These are phyloP conservation scores for Sanghuangporus sanghuang DNA, from an alignment of 1,284 basidiomycete species.

Conservation along the genomic window DNA sequence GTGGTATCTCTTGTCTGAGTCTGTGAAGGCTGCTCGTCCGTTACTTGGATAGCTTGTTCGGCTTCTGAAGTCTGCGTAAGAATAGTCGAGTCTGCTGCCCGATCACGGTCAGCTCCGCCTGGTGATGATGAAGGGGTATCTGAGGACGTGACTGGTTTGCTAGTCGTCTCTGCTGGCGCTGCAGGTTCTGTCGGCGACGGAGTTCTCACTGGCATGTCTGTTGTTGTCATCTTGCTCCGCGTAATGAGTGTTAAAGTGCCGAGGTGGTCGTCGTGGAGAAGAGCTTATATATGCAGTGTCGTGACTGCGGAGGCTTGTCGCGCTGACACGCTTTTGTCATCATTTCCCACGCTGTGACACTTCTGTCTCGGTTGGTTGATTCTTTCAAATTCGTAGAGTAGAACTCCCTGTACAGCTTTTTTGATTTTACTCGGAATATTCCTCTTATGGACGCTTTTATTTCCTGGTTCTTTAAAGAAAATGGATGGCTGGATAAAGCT, in stretches of 20 bases:
- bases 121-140: neutral
- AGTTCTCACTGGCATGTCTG: neutral
- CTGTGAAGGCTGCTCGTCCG: neutral
- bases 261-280: neutral
- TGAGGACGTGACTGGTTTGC: neutral
- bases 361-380: neutral
- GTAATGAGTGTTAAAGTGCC: neutral
- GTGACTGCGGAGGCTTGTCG: neutral
- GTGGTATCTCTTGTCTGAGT: neutral
- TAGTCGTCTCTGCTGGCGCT: neutral
- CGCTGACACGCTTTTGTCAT: neutral
- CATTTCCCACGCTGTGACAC: neutral
- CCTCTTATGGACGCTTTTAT: slow-evolving; percentile 28
- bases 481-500: slow-evolving; percentile 38
- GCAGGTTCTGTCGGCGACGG: neutral
- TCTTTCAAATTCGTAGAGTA: too few relatives aligned
- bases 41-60: neutral
- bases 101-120: neutral
- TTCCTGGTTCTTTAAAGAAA: slow-evolving; percentile 38
- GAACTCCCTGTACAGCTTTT: neutral
- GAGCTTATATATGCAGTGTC: neutral
- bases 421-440: neutral
- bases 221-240: neutral
- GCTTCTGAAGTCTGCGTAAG: neutral
- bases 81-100: neutral